phyloP scores from a whole-genome alignment of 2,329 filamentous ascomycete genomes.

The Fusarium coffeatum region DNA sequence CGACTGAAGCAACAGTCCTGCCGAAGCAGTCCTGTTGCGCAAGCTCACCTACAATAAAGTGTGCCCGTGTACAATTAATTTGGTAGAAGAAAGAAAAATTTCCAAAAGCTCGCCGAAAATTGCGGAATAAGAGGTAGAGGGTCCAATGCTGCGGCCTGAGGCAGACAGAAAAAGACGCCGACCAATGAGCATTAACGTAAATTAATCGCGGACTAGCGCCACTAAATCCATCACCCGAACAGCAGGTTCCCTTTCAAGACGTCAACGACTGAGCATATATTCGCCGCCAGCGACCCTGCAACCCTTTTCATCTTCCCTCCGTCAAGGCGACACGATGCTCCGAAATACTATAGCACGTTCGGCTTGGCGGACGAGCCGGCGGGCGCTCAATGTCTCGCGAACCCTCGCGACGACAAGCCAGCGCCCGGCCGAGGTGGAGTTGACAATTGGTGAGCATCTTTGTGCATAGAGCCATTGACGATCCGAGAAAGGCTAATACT shows the following conservation, averaged over 20 bases:
- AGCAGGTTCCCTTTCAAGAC: constrained; percentile 54
- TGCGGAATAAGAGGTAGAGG: constrained; percentile 26
- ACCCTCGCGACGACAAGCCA: constrained; percentile 83
- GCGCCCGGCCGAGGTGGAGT: constrained; percentile 91
- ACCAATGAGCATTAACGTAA: constrained; percentile 59
- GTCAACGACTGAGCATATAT: constrained; percentile 57
- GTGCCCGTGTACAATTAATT: constrained; percentile 73
- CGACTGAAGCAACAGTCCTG: constrained; percentile 61
- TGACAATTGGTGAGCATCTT: constrained; percentile 81
- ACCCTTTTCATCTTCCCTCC: constrained; percentile 56
- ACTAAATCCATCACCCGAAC: constrained; percentile 54
- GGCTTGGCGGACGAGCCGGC: constrained; percentile 73
- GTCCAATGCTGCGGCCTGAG: constrained; percentile 50
- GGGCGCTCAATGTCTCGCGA: constrained; percentile 72
- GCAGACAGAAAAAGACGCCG: constrained; percentile 44
- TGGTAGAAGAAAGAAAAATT: constrained; percentile 54
- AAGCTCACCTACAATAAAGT: constrained; percentile 79
- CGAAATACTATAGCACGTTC: constrained; percentile 75
- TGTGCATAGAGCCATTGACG: constrained; percentile 48
- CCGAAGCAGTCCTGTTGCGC: constrained; percentile 57
- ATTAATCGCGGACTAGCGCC: constrained; percentile 58
- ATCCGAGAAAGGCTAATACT: constrained; percentile 48
- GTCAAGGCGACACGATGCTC: constrained; percentile 74
- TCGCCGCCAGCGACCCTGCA: constrained; percentile 51
- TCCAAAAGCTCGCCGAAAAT: constrained; percentile 39